Percentiles rank a stretch among this genome's conserved stretches.
phyloP scores from a whole-genome alignment of 176 grass and related monocot species.

The Areca catechu region DNA sequence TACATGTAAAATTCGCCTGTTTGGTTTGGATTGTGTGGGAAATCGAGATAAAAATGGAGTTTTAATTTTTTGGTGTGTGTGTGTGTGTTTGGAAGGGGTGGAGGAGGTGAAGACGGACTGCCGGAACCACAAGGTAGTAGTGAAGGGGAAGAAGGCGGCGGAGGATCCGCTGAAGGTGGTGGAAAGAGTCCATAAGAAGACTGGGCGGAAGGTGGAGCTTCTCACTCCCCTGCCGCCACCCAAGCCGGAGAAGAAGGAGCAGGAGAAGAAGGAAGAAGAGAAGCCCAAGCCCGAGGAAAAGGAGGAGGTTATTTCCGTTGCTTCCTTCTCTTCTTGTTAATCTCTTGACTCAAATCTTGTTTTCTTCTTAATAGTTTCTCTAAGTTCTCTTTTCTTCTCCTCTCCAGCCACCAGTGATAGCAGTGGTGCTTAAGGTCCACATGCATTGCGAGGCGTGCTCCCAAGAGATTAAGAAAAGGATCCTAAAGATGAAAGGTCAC shows the following conservation, averaged over 20 bases:
- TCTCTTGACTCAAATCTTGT: background rate
- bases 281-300: constrained; percentile 27
- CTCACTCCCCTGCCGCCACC: background rate
- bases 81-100: too few species aligned
- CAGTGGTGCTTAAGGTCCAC: constrained; percentile 66
- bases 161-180: constrained; percentile 8
- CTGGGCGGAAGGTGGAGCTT: background rate
- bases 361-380: constrained; percentile 4
- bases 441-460: constrained; percentile 88
- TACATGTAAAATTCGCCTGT: background rate
- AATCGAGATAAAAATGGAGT: too few species aligned
- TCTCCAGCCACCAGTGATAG: constrained; percentile 48
- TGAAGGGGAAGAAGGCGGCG: constrained; percentile 14
- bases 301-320: constrained; percentile 18
- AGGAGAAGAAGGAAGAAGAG: background rate
- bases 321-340: constrained; percentile 1
- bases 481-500: constrained; percentile 84
- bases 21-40: background rate
- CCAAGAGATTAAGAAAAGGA: constrained; percentile 58
- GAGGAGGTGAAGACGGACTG: too few species aligned
- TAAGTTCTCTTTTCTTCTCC: constrained; percentile 10
- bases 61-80: too few species aligned
- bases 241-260: background rate
- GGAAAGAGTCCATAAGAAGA: background rate
- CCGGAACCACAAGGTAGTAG: background rate